Evolutionary conservation across 352 stramenopile genomes (phyloP).

Genomic region (Globisporangium megalacanthum): DNA sequence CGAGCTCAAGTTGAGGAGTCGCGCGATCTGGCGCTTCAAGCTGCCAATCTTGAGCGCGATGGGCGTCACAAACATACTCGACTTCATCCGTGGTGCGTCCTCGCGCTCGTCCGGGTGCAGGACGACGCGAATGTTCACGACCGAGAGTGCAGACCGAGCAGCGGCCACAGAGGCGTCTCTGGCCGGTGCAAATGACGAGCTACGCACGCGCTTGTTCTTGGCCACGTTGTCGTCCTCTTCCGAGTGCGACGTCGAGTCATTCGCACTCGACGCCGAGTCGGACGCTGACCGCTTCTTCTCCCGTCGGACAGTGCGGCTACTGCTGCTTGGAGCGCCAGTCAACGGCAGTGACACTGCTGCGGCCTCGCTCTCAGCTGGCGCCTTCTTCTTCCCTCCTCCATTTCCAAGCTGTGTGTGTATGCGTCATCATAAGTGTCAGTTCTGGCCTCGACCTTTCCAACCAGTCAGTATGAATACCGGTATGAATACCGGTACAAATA

Average conservation of each 20-base stretch:
- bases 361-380: neutral
- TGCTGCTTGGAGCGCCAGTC: neutral
- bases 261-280: conserved; percentile 2
- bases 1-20: conserved; percentile 39
- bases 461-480: neutral
- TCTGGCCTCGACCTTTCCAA: neutral
- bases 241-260: conserved; percentile 10
- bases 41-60: conserved; percentile 64
- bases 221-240: conserved; percentile 1
- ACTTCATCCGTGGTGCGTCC: conserved; percentile 28
- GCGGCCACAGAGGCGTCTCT: neutral
- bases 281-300: conserved; percentile 2
- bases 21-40: conserved; percentile 62
- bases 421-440: neutral
- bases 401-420: neutral
- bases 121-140: conserved; percentile 55
- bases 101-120: conserved; percentile 47
- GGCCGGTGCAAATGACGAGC: neutral
- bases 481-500: no score
- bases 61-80: conserved; percentile 56
- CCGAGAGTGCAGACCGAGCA: neutral
- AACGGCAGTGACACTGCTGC: neutral
- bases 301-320: neutral
- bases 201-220: conserved; percentile 4
- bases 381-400: conserved; percentile 11